Base-by-base conservation (phyloP, 805 yeast species). In the Candida tammaniensis region DNA sequence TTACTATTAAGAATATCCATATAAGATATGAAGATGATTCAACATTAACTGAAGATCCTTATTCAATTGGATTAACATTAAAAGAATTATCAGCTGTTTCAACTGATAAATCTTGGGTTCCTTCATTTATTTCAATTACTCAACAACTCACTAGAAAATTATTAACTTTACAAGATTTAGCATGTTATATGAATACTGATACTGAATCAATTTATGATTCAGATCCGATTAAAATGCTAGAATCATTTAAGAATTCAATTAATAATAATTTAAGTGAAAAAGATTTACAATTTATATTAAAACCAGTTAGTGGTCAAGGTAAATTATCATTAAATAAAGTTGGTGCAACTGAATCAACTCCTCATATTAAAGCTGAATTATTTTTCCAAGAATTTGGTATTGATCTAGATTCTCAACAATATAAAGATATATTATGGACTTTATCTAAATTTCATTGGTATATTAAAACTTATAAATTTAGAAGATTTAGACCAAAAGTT, bases 301-400 rank as follows among this genome's bases (percentile, higher is more conserved):
- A 81, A 37, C 99, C 99, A 0, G 96, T 93, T 1, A 78, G 87
- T 7, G 98, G 98, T 17, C 67, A 71, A 26, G 98, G 98, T 23
- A 82, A 80, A 49, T 59, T 94, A 21, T 80, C 88, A 0, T 63
- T 93, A 11, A 86, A 86, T 59, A 93, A 93, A 54, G 55, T 67
- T 4, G 93, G 93, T 1, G 72, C 93, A 1, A 80, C 91, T 0
- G 82, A 77, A 28, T 55, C 65, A 0, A 49, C 59, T 15, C 93
- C 93, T 5, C 93, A 86, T 53, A 70, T 86, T 14, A 72, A 76
- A 24, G 75, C 88, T 0, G 84, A 86, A 40, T 62, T 93, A 33
- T 75, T 80, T 42, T 93, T 89, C 56, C 89, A 89, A 33, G 95
- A 93, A 51, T 81, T 94, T 48, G 84, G 94, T n/a, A 64, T 94